Evolutionary conservation across 2,329 filamentous ascomycete genomes (phyloP), one percentile per base, ranked within the genome.

Genomic region (Phialocephala sp.): DNA sequence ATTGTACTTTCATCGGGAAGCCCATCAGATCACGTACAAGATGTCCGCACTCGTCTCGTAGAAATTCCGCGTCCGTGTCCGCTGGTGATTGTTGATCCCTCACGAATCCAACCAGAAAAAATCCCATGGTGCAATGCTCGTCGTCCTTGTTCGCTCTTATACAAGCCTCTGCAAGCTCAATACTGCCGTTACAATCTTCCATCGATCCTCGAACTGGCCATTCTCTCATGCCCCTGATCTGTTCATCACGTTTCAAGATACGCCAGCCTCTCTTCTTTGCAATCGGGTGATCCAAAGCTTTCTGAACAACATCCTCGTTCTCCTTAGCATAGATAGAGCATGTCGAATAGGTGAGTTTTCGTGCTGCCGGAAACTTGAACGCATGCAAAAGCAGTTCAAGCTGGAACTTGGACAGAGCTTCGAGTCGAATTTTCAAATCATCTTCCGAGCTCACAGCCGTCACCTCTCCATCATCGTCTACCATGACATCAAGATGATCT

Each of bases 41-140:
- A 68, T 79, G 81, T 0, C 87, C 87, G 57, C 82, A 80, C 35
- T 84, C 82, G 71, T 86, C 86, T 68, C 86, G 78, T 12, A 73
- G 65, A 22, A 71, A 69, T 15, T 70, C 55, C n/a, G 47, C 59
- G 22, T 69, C 71, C 22, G 66, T n/a, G 22, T 64, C 54, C 6
- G 20, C 54, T 20, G 61, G 15, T 11, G 43, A 15, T 14, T 58
- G 61, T 54, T 24, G 9, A 57, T 75, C 71, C 65, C 91, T 83
- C 2, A 92, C 85, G 78, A 99, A 97, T 0, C 85, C 92, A n/a
- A 88, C 93, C 22, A 97, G 91, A 73, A 99, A 99, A 79, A 99
- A 98, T 0, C 95, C 94, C 86, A 97, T 97, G 0, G 94, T 91
- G 0, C 93, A 93, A 68, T 91, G 87, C 11, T 89, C 89, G 71